Conservation (phyloP, 176 grass and related monocot genomes). For the Musa itinerans region DNA sequence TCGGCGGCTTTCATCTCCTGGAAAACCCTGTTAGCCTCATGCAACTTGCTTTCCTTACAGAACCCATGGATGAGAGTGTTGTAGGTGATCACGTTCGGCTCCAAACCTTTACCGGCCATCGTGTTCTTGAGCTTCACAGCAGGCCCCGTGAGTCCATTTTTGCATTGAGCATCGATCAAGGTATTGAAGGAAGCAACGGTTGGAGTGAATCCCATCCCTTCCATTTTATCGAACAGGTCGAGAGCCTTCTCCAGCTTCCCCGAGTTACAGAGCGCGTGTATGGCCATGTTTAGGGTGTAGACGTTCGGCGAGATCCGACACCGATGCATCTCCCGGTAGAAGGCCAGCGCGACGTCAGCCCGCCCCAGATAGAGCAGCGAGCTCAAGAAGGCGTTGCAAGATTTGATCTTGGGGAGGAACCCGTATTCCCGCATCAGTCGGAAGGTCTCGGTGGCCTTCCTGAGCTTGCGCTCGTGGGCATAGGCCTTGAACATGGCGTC, state of each 20-base stretch:
- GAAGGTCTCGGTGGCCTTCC: slow-evolving; percentile 52
- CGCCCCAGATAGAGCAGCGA: slow-evolving; percentile 37
- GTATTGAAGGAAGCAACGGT: slow-evolving; percentile 55
- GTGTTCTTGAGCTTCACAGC: slow-evolving; percentile 42
- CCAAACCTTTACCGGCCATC: slow-evolving; percentile 46
- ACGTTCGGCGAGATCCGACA: slow-evolving; percentile 54
- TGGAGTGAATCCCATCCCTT: slow-evolving; percentile 36
- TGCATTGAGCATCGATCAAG: slow-evolving; percentile 53
- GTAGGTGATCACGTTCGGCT: slow-evolving; percentile 40
- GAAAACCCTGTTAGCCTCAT: slow-evolving; percentile 41
- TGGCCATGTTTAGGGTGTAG: slow-evolving; percentile 76
- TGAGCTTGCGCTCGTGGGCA: slow-evolving; percentile 50
- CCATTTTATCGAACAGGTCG: slow-evolving; percentile 49
- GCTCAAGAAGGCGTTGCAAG: slow-evolving; percentile 74
- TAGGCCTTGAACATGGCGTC: slow-evolving; percentile 57
- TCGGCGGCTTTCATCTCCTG: slow-evolving; percentile 40
- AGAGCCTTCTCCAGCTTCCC: slow-evolving; percentile 42
- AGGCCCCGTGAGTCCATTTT: slow-evolving; percentile 22
- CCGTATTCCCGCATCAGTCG: slow-evolving; percentile 54
- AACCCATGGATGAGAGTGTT: slow-evolving; percentile 60
- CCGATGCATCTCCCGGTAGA: slow-evolving; percentile 74
- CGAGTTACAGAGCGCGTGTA: slow-evolving; percentile 29
- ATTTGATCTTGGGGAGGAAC: slow-evolving; percentile 45
- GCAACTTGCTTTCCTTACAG: slow-evolving; percentile 53
- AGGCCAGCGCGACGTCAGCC: slow-evolving; percentile 48